Evolutionary conservation across 179 eudicot species (phyloP), one percentile per base, ranked within the genome.

Genomic region (Actinidia chinensis): DNA sequence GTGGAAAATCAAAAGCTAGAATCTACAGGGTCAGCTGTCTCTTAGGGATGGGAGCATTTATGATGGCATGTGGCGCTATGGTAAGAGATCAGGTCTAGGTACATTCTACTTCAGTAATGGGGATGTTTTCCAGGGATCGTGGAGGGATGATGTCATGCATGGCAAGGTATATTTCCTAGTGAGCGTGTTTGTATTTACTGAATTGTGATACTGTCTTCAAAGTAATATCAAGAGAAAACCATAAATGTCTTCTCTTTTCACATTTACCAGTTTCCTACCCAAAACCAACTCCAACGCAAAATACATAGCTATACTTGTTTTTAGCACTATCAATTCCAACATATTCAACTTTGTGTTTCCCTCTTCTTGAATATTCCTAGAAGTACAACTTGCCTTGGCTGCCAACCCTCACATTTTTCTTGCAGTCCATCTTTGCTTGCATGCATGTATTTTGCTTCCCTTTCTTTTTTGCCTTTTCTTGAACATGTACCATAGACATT

Each of bases 81-180:
- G 98, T 42, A 95, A 95, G 82, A 88, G 91, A 85, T 93, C 98
- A 44, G 98, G 98, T 64, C 71, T 91, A 56, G 98, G 98, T 81
- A 88, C 93, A 84, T 87, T 90, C 81, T 88, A 83, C 85, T 95
- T 91, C 86, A 87, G 88, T 71, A 95, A 93, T 81, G 98, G 98
- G 47, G 98, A 95, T 85, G 89, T 91, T 42, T 95, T 85, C 80
- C 98, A 87, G 79, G 98, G 98, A 80, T 89, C 98, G 61, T 95
- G 98, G 98, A 90, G 98, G 79, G 98, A 95, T 74, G 98, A 93
- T 82, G 81, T 89, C 73, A 91, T 95, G 98, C 98, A 95, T 82
- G 98, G 98, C 69, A 95, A 95, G 98, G 98, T 93, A 84, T 79
- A 5, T 28, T 76, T 40, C 9, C 23, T 50, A n/a, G 12, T 25